phyloP scores from a whole-genome alignment of 1,284 basidiomycete genomes.

The Ceratobasidium sp. region DNA sequence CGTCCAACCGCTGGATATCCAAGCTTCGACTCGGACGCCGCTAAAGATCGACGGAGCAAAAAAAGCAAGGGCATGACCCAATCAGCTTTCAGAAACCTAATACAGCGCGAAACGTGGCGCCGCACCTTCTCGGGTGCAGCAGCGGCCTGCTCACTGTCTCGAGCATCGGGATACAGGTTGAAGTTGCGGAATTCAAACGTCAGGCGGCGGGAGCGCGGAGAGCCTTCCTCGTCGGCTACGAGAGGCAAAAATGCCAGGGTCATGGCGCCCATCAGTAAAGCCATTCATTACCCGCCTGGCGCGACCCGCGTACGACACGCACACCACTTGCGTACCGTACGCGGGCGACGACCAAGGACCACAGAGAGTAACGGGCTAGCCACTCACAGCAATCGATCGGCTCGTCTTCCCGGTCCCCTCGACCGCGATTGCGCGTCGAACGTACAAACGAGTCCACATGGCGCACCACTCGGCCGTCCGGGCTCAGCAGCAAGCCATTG shows the following conservation, averaged over 20 bases:
- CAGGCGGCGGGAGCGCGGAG: constrained; percentile 38
- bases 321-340: background rate
- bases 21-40: constrained; percentile 33
- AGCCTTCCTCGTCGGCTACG: constrained; percentile 40
- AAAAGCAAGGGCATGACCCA: background rate
- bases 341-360: background rate
- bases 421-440: constrained; percentile 27
- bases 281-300: constrained; percentile 15
- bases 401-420: constrained; percentile 24
- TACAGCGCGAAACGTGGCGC: constrained; percentile 37
- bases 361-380: background rate
- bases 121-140: constrained; percentile 32
- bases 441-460: constrained; percentile 40
- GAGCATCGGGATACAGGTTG: constrained; percentile 32
- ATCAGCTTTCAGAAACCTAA: constrained; percentile 14
- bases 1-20: constrained; percentile 12
- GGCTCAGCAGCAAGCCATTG: constrained; percentile 4
- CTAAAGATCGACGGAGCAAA: constrained; percentile 8
- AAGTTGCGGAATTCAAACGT: constrained; percentile 42
- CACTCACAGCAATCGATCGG: constrained; percentile 19
- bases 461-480: constrained; percentile 20
- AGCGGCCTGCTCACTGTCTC: constrained; percentile 24
- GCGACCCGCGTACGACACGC: background rate
- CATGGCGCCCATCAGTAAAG: constrained; percentile 23
- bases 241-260: constrained; percentile 1